A percentile compares a stretch with the other conserved stretches of the same genome.
phyloP scores from a whole-genome alignment of 192 early-diverging fungal species.

The Backusella luteola region DNA sequence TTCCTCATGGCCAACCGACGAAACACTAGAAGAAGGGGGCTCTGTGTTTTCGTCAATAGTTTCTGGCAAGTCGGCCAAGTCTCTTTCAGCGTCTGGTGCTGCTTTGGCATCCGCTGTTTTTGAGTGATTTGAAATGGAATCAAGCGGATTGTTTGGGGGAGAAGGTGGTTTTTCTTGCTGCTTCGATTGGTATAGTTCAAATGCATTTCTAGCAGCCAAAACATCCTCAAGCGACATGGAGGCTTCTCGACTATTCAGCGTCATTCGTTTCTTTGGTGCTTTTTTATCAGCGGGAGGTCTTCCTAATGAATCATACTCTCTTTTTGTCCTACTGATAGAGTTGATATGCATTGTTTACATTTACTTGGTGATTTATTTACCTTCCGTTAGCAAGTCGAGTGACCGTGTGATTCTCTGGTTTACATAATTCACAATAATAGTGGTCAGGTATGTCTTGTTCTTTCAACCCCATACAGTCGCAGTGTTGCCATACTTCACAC shows the following conservation, averaged over 20 bases:
- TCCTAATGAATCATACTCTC: slow-evolving; percentile 17
- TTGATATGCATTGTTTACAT: neutral
- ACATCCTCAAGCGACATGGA: slow-evolving; percentile 50
- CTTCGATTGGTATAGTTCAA: slow-evolving; percentile 10
- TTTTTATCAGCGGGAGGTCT: slow-evolving; percentile 28
- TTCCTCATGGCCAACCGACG: slow-evolving; percentile 18
- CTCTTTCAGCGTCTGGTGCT: neutral
- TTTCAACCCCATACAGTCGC: slow-evolving; percentile 46
- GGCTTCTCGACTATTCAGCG: slow-evolving; percentile 55
- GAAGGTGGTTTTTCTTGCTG: neutral
- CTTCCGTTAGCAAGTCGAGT: slow-evolving; percentile 35
- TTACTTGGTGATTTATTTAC: slow-evolving; percentile 13
- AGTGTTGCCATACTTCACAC: slow-evolving; percentile 56
- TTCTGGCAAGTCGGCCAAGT: neutral
- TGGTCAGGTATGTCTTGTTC: slow-evolving; percentile 48
- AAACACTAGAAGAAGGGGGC: slow-evolving; percentile 11
- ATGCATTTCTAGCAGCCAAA: slow-evolving; percentile 28
- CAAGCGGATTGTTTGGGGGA: neutral
- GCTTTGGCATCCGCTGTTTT: neutral
- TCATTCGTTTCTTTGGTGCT: slow-evolving; percentile 51
- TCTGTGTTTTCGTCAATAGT: slow-evolving; percentile 11
- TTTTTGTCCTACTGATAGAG: slow-evolving; percentile 17
- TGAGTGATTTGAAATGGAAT: slow-evolving; percentile 7
- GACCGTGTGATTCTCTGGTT: slow-evolving; percentile 42
- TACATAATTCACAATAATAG: slow-evolving; percentile 50